These are phyloP conservation scores for Chlorella sp. DNA, from an alignment of 139 green algal species.

Conservation along the genomic window DNA sequence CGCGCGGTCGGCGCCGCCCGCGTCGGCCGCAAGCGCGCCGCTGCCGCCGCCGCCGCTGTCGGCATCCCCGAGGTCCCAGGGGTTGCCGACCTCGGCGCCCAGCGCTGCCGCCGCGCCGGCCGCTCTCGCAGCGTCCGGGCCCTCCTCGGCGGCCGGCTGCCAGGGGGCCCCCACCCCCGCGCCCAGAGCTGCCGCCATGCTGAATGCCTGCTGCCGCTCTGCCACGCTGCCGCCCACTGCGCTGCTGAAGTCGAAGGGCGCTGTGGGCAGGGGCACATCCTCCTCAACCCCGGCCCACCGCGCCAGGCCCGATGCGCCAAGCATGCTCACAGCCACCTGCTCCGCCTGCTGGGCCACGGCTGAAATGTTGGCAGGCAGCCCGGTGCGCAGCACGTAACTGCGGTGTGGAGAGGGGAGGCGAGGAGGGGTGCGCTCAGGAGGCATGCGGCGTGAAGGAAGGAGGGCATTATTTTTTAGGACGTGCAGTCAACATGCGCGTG, in stretches of 20 bases:
- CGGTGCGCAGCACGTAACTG: slow-evolving; percentile 47
- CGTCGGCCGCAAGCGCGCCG: background rate
- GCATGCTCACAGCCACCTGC: slow-evolving; percentile 24
- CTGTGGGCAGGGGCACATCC: slow-evolving; percentile 20
- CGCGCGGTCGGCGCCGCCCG: background rate
- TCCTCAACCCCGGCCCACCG: slow-evolving; percentile 37
- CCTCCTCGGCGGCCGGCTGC: slow-evolving; percentile 14
- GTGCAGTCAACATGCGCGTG: too few relatives aligned
- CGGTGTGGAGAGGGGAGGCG: too few relatives aligned
- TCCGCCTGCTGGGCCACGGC: slow-evolving; percentile 49
- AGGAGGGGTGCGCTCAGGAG: too few relatives aligned
- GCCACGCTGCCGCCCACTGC: too few relatives aligned
- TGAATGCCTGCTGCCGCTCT: background rate
- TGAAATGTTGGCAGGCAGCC: slow-evolving; percentile 57
- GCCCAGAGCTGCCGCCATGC: too few relatives aligned
- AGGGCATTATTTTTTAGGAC: too few relatives aligned
- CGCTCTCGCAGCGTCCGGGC: background rate
- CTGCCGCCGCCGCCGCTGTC: background rate
- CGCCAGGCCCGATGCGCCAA: slow-evolving; percentile 24
- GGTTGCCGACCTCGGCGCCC: background rate
- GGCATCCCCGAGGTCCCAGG: background rate
- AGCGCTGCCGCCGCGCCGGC: background rate
- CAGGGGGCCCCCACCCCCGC: too few relatives aligned
- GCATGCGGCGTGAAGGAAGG: too few relatives aligned
- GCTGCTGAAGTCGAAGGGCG: too few relatives aligned